phyloP scores from a whole-genome alignment of 148 eudicot species.

The Rheum nobile region DNA sequence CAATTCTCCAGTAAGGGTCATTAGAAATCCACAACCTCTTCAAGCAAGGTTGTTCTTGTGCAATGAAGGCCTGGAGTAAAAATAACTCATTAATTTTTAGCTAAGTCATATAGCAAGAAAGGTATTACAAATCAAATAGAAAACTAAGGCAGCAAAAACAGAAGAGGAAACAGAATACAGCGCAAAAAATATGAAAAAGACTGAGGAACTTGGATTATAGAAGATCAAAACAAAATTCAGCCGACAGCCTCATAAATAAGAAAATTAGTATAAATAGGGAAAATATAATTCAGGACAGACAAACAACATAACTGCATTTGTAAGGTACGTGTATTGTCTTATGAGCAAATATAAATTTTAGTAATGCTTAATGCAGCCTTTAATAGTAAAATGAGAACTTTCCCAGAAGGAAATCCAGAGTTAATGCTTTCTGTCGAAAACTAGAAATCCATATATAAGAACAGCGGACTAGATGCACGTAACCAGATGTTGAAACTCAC shows the following conservation, averaged over 20 bases:
- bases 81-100: neutral
- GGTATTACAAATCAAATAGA: neutral
- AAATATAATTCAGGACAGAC: neutral
- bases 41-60: conserved; percentile 82
- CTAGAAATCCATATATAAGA: neutral
- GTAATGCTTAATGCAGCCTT: neutral
- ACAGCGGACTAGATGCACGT: neutral
- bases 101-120: neutral
- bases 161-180: neutral
- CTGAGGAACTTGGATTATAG: neutral
- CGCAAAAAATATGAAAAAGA: neutral
- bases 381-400: neutral
- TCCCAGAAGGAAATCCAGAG: neutral
- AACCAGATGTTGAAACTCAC: conserved; percentile 19
- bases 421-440: neutral
- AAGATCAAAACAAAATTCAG: neutral
- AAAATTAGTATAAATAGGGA: neutral
- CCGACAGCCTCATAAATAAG: neutral
- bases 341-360: neutral
- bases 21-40: conserved; percentile 65
- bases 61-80: conserved; percentile 67
- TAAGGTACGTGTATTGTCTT: neutral
- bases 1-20: conserved; percentile 56
- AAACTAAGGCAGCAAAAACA: neutral
- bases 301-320: neutral